Percentiles rank a stretch among this genome's conserved stretches.
Conservation (phyloP, 805 yeast genomes). For the Schizosaccharomyces osmophilus region DNA sequence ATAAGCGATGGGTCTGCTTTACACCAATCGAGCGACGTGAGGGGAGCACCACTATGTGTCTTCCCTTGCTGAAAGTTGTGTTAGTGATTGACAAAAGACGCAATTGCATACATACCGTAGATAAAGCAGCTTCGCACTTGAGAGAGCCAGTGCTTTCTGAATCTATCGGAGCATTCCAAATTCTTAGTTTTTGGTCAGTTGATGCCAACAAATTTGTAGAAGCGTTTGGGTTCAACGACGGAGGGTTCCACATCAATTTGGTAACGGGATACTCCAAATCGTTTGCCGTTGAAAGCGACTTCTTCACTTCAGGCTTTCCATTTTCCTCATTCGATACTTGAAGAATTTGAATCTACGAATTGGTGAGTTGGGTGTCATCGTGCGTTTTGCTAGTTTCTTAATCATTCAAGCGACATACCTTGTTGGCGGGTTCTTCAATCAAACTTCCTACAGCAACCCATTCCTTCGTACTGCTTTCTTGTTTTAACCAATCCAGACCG, state of each 20-base stretch:
- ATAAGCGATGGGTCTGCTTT: conserved; percentile 38
- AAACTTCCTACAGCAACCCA: background rate
- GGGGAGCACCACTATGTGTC: conserved; percentile 38
- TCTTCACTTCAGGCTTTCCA: background rate
- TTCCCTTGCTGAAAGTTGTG: background rate
- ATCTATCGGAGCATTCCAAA: background rate
- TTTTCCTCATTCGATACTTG: background rate
- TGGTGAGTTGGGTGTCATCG: background rate
- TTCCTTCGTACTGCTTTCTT: background rate
- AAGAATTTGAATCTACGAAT: background rate
- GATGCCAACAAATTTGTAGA: background rate
- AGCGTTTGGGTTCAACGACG: background rate
- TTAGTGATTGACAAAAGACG: background rate
- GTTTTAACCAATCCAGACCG: background rate
- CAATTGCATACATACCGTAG: background rate
- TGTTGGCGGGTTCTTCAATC: background rate
- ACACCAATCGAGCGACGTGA: conserved; percentile 90
- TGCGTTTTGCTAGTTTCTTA: background rate
- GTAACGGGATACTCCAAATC: background rate
- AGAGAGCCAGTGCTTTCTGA: background rate
- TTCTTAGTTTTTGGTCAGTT: background rate
- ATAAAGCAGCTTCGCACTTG: background rate
- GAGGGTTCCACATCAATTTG: conserved; percentile 1
- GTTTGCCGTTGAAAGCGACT: background rate
- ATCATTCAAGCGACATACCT: background rate